Base-by-base conservation (phyloP, 805 yeast genomes). In the Hagleromyces aurorensis region DNA sequence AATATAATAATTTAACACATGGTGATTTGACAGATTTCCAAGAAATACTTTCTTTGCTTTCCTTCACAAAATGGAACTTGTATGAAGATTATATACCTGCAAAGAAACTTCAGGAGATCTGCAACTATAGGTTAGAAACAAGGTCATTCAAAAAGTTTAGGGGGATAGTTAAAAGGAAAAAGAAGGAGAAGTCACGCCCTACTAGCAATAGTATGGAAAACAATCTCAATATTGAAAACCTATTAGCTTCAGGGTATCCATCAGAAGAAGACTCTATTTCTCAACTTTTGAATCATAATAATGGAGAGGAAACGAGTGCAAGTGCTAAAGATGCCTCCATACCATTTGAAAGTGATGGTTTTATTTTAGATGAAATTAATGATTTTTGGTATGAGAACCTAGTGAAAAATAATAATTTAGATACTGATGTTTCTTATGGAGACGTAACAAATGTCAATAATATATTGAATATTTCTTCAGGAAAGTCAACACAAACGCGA, bases 11-110 rank as follows among this genome's bases (percentile, higher is more conserved):
- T 7, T 31, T 55, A 15, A 18, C 25, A 1, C 22, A 29, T 4
- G 37, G 48, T 39, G 37, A 36, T 6, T 25, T 32, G 7, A 29
- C 23, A n/a, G 52, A 53, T n/a, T 36, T 52, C 23, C 36, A 40
- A 7, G 41, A 46, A 19, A 23, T 55, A 3, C 18, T 36, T 12
- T 38, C 45, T 4, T 36, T 37, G 14, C 23, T 43, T 10, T 25
- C 27, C 16, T 36, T 33, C 18, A 34, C 37, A 2, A 36, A 36
- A 21, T 40, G 44, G 40, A 25, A 36, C 14, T 26, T 40, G 6
- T 40, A 40, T 15, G 21, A 21, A 11, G 19, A 20, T 12, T 31
- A 18, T 17, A 25, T 35, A 18, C 21, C 20, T 11, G 38, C 16
- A 23, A 12, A 16, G 16, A 3, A 12, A 7, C 14, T 6, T 3